phyloP scores from a whole-genome alignment of 176 grass and related monocot species.

The Zoysia pacifica region DNA sequence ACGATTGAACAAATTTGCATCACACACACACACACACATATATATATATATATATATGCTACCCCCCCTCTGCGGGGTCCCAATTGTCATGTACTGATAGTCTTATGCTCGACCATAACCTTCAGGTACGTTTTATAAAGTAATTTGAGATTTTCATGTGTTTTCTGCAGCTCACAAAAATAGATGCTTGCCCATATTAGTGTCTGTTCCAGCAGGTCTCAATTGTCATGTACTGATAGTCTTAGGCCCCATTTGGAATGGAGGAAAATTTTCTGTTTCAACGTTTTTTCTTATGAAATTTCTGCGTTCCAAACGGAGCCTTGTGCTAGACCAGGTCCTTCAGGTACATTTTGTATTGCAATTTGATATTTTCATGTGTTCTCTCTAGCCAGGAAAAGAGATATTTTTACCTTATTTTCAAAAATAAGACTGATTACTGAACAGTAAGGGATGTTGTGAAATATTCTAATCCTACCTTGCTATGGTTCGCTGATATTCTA shows the following conservation, averaged over 20 bases:
- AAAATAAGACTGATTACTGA: background rate
- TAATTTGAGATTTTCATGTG: background rate
- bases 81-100: background rate
- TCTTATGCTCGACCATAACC: background rate
- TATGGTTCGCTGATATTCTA: too few species aligned
- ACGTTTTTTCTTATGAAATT: too few species aligned
- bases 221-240: background rate
- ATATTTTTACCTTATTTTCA: background rate
- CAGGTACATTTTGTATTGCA: background rate
- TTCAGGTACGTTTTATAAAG: background rate
- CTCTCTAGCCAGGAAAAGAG: background rate
- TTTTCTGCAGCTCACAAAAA: background rate
- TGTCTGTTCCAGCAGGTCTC: too few species aligned
- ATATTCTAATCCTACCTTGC: background rate
- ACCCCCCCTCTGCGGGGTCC: too few species aligned
- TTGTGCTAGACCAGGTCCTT: background rate
- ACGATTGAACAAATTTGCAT: background rate
- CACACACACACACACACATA: background rate
- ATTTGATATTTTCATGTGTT: background rate
- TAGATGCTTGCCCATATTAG: background rate
- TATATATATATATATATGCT: too few species aligned
- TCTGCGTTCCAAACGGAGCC: too few species aligned
- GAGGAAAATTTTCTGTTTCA: too few species aligned
- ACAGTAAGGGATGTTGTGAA: background rate
- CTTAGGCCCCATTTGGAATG: background rate